These are phyloP conservation scores for Colletotrichum plurivorum DNA, from an alignment of 2,329 filamentous ascomycete genomes.

Conservation along the genomic window DNA sequence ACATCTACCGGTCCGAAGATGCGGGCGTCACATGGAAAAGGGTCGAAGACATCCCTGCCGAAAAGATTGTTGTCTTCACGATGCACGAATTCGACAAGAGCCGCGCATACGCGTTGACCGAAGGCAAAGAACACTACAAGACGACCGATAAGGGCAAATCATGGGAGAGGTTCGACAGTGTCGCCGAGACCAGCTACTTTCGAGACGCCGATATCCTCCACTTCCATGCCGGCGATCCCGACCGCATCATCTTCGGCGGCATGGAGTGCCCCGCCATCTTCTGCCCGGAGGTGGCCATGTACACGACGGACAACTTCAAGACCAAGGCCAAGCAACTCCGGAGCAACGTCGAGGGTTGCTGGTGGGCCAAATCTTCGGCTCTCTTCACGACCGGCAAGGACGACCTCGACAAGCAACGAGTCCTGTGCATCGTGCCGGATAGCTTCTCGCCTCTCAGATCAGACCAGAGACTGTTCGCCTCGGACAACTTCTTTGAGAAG, in stretches of 20 bases:
- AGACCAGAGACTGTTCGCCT: conserved; percentile 84
- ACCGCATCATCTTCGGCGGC: conserved; percentile 89
- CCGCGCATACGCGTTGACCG: conserved; percentile 85
- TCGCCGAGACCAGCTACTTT: conserved; percentile 69
- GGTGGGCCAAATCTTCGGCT: conserved; percentile 86
- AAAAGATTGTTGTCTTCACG: conserved; percentile 73
- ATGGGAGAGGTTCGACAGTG: conserved; percentile 82
- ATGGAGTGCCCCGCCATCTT: conserved; percentile 76
- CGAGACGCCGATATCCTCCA: conserved; percentile 65
- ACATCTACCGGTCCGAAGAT: conserved; percentile 83
- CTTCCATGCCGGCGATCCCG: conserved; percentile 87
- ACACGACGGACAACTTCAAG: conserved; percentile 90
- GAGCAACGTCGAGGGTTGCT: conserved; percentile 80
- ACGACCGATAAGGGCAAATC: conserved; percentile 86
- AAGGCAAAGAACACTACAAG: conserved; percentile 80
- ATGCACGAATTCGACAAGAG: conserved; percentile 85
- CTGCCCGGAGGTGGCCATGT: conserved; percentile 76
- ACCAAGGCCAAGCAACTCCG: conserved; percentile 75
- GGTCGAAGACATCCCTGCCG: conserved; percentile 75
- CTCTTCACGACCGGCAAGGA: conserved; percentile 79
- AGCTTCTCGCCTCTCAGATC: conserved; percentile 78
- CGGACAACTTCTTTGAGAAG: conserved; percentile 84
- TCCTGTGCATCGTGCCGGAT: conserved; percentile 86
- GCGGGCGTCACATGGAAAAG: conserved; percentile 84
- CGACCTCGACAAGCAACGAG: conserved; percentile 76